phyloP scores from a whole-genome alignment of 371 early-diverging fungal species.

The Saksenaea oblongispora region DNA sequence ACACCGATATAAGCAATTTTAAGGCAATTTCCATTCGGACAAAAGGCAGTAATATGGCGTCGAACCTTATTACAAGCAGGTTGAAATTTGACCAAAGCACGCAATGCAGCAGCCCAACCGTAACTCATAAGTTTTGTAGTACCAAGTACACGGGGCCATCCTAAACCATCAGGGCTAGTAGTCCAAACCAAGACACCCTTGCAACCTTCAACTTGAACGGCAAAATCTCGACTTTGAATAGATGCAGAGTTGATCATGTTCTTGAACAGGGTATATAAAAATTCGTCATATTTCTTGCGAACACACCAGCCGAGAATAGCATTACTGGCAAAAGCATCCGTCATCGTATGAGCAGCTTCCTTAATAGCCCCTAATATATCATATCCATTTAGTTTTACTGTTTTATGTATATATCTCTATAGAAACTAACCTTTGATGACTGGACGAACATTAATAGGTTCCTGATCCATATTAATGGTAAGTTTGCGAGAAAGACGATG shows the following conservation, averaged over 20 bases:
- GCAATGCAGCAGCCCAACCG: conserved; percentile 35
- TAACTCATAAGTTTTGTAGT: conserved; percentile 33
- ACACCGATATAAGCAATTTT: conserved; percentile 46
- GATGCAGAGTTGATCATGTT: conserved; percentile 35
- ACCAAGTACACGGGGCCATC: conserved; percentile 28
- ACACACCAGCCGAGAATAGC: conserved; percentile 24
- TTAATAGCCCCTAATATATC: conserved; percentile 43
- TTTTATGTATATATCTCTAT: too few relatives aligned
- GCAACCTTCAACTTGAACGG: conserved; percentile 48
- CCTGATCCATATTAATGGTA: conserved; percentile 34
- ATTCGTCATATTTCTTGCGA: conserved; percentile 23
- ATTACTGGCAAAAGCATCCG: conserved; percentile 33
- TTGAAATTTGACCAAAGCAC: conserved; percentile 29
- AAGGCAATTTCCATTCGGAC: conserved; percentile 22
- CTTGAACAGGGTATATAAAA: conserved; percentile 38
- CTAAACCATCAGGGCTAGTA: conserved; percentile 24
- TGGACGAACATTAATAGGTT: conserved; percentile 39
- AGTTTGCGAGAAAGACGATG: conserved; percentile 37
- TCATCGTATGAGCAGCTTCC: conserved; percentile 46
- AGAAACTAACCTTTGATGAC: conserved; percentile 39
- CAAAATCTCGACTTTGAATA: conserved; percentile 44
- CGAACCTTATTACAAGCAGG: conserved; percentile 37
- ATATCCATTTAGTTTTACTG: too few relatives aligned
- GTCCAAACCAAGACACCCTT: conserved; percentile 51
- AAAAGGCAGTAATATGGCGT: conserved; percentile 28